Conservation (phyloP, 768 basidiomycete species). For the Tulasnella sp. region DNA sequence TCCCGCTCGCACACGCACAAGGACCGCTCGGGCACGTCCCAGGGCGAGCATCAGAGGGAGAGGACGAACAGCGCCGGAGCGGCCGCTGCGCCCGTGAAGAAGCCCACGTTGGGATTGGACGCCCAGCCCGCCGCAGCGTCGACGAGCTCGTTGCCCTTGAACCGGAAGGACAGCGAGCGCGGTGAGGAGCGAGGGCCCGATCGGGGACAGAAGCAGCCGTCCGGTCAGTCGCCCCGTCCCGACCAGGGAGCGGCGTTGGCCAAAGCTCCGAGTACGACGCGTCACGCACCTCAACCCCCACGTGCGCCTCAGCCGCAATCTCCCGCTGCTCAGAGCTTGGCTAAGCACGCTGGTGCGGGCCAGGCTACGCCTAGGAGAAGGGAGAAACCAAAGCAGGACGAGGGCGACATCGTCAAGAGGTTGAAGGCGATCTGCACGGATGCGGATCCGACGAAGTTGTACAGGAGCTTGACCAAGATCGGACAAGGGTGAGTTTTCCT, state of each 20-base stretch:
- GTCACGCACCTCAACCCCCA: conserved; percentile 20
- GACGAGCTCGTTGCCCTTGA: conserved; percentile 8
- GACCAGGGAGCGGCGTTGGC: neutral
- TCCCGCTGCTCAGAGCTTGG: conserved; percentile 50
- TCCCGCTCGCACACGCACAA: conserved; percentile 16
- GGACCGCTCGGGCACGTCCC: neutral
- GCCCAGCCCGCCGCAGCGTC: neutral
- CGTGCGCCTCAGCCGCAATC: conserved; percentile 39
- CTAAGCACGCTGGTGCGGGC: conserved; percentile 35
- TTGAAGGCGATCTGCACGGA: conserved; percentile 94
- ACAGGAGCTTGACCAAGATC: conserved; percentile 91
- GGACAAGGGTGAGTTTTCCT: conserved; percentile 81
- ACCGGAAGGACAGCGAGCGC: neutral
- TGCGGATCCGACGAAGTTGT: conserved; percentile 91
- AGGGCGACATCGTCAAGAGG: conserved; percentile 80
- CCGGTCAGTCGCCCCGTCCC: no score
- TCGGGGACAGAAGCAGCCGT: no score
- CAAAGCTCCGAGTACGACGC: conserved; percentile 9
- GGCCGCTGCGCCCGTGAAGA: neutral
- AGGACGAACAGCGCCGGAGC: neutral
- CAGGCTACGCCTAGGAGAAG: conserved; percentile 50
- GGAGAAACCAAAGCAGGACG: conserved; percentile 73
- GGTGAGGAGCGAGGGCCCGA: no score
- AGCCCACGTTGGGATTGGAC: neutral
- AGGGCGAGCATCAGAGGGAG: neutral